Conservation (phyloP, 768 basidiomycete species). For the Coprinellus aureogranulatus region DNA sequence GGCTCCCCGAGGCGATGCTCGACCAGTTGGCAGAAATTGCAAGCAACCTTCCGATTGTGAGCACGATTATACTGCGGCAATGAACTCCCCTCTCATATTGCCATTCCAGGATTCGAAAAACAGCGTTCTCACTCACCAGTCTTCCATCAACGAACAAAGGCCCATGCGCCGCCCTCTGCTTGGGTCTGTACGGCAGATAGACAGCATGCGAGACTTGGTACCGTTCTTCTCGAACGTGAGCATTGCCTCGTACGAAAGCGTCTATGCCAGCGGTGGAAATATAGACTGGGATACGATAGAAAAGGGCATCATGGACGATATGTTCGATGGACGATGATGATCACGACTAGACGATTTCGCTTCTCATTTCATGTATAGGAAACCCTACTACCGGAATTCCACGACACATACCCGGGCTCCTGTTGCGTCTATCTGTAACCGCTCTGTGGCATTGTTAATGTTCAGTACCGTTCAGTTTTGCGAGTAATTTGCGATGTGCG, state of each 20-base stretch:
- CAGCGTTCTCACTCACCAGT: slow-evolving; percentile 23
- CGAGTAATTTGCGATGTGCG: too few species aligned
- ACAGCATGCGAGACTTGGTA: slow-evolving; percentile 81
- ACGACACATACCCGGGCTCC: too few species aligned
- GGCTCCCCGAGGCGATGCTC: slow-evolving; percentile 83
- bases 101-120: slow-evolving; percentile 26
- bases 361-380: too few species aligned
- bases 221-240: slow-evolving; percentile 90
- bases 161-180: slow-evolving; percentile 75
- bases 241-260: slow-evolving; percentile 83
- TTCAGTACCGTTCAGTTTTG: too few species aligned
- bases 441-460: too few species aligned
- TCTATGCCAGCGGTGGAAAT: slow-evolving; percentile 77
- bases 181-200: slow-evolving; percentile 64
- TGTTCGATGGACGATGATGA: slow-evolving; percentile 76
- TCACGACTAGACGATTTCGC: too few species aligned
- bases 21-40: slow-evolving; percentile 87
- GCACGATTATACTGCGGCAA: slow-evolving; percentile 21
- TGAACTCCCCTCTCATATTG: neutral
- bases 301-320: slow-evolving; percentile 73
- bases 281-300: slow-evolving; percentile 93
- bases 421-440: too few species aligned
- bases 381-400: too few species aligned
- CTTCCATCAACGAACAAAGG: slow-evolving; percentile 36
- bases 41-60: slow-evolving; percentile 56